Evolutionary conservation across 306 rosid species (phyloP).

Genomic region (Cercis canadensis): DNA sequence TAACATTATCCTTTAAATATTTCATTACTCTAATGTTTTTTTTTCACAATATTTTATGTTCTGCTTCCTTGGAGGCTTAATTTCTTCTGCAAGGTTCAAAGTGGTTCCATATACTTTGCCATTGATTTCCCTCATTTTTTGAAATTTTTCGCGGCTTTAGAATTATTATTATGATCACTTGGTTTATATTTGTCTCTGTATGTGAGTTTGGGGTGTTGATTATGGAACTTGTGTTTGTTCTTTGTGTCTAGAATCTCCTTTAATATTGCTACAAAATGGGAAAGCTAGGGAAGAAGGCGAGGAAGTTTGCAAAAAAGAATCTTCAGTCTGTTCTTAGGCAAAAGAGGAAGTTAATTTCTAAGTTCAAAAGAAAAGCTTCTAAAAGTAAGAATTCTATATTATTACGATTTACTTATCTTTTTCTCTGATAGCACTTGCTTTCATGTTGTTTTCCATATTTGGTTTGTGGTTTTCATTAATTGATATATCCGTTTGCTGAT

Average conservation of each 20-base stretch:
- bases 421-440: too few relatives aligned
- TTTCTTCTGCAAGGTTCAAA: too few relatives aligned
- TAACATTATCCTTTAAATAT: too few relatives aligned
- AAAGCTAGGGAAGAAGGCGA: constrained; percentile 88
- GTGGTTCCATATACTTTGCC: too few relatives aligned
- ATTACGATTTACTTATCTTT: background rate
- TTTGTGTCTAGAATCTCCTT: constrained; percentile 13
- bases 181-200: background rate
- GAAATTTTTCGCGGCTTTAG: too few relatives aligned
- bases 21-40: too few relatives aligned
- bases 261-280: constrained; percentile 56
- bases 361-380: constrained; percentile 80
- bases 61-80: too few relatives aligned
- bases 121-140: too few relatives aligned
- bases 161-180: too few relatives aligned
- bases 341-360: constrained; percentile 71
- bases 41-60: too few relatives aligned
- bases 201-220: background rate
- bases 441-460: too few relatives aligned
- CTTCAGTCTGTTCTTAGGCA: constrained; percentile 78
- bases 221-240: background rate
- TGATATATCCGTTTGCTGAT: background rate
- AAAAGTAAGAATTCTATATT: constrained; percentile 55
- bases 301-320: constrained; percentile 93
- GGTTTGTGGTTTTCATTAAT: background rate